phyloP scores from a whole-genome alignment of 345 rosid genomes.

The Sapria himalayana region DNA sequence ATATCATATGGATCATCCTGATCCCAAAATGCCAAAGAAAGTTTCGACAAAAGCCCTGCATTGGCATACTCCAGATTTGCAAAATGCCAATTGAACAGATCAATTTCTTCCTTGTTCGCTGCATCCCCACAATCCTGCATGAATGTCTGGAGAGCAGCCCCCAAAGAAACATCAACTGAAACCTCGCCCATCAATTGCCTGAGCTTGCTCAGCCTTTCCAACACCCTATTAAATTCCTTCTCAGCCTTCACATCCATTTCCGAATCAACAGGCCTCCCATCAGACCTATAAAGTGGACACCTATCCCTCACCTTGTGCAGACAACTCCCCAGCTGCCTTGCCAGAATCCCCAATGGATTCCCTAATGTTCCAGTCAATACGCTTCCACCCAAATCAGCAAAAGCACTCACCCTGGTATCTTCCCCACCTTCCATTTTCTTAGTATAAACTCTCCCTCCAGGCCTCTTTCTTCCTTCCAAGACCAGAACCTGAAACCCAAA shows the following conservation, averaged over 20 bases:
- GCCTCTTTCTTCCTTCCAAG: slow-evolving; percentile 95
- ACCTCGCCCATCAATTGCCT: slow-evolving; percentile 96
- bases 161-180: slow-evolving; percentile 70
- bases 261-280: slow-evolving; percentile 64
- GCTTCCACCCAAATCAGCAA: slow-evolving; percentile 95
- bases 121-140: slow-evolving; percentile 45
- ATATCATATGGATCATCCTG: slow-evolving; percentile 97
- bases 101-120: slow-evolving; percentile 47
- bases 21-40: slow-evolving; percentile 96
- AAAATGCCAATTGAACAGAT: slow-evolving; percentile 86
- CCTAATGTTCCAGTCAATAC: slow-evolving; percentile 87
- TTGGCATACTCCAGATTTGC: slow-evolving; percentile 93
- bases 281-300: slow-evolving; percentile 64
- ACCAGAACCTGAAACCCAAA: slow-evolving; percentile 78
- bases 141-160: slow-evolving; percentile 81
- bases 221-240: slow-evolving; percentile 49
- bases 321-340: slow-evolving; percentile 49
- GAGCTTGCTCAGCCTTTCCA: slow-evolving; percentile 76
- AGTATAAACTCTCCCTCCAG: slow-evolving; percentile 88
- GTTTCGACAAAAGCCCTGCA: slow-evolving; percentile 81
- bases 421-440: slow-evolving; percentile 81
- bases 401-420: slow-evolving; percentile 34
- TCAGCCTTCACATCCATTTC: slow-evolving; percentile 73
- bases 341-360: slow-evolving; percentile 79
- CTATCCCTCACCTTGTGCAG: slow-evolving; percentile 85